Conservation (phyloP, 495 filamentous ascomycete species). For the Penicillium egyptiacum region DNA sequence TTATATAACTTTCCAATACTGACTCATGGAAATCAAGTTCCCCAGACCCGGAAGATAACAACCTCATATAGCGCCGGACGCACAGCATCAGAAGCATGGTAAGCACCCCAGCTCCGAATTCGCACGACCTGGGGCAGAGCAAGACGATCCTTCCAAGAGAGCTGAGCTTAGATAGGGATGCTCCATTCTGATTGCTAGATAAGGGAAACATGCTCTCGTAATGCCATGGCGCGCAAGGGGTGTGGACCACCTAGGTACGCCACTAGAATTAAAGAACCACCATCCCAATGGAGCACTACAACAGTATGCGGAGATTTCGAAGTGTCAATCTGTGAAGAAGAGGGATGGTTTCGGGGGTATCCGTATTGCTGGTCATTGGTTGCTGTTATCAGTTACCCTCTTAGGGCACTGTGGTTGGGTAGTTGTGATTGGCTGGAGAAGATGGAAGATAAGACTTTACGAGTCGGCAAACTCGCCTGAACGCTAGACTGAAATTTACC, state of each 20-base stretch:
- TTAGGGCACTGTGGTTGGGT: neutral
- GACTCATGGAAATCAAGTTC: neutral
- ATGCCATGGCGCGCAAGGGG: constrained; percentile 5
- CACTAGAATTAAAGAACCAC: neutral
- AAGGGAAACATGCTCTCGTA: constrained; percentile 10
- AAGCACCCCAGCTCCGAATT: constrained; percentile 29
- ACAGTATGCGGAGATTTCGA: neutral
- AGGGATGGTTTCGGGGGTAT: neutral
- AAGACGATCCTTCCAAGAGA: constrained; percentile 1
- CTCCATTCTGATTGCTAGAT: constrained; percentile 4
- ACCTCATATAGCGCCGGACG: constrained; percentile 3
- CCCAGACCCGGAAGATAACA: neutral
- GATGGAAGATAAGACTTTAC: constrained; percentile 7
- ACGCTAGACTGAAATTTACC: neutral
- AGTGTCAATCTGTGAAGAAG: neutral
- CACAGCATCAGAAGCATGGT: neutral
- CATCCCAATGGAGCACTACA: too few relatives aligned
- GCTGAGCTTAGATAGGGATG: constrained; percentile 12
- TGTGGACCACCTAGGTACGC: neutral
- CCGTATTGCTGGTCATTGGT: constrained; percentile 2
- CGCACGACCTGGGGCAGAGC: constrained; percentile 18
- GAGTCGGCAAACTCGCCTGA: constrained; percentile 2
- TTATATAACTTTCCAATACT: neutral
- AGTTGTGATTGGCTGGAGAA: constrained; percentile 8
- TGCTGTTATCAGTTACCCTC: constrained; percentile 10